phyloP scores from a whole-genome alignment of 345 rosid genomes.

The Eucalyptus sideroxylon region DNA sequence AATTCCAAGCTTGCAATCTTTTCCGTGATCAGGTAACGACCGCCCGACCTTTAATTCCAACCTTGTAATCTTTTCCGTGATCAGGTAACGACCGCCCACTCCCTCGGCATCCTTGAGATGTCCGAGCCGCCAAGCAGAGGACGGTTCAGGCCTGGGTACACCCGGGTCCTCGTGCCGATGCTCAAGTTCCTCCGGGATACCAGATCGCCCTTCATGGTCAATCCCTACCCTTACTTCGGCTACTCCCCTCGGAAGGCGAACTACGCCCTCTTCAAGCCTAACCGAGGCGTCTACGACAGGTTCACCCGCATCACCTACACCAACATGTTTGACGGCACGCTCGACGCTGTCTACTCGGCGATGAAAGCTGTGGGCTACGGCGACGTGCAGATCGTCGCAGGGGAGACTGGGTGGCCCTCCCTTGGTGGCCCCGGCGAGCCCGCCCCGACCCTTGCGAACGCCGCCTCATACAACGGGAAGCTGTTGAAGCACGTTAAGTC shows the following conservation, averaged over 20 bases:
- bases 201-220: conserved; percentile 67
- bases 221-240: conserved; percentile 77
- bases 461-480: conserved; percentile 44
- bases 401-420: conserved; percentile 90
- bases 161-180: conserved; percentile 40
- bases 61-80: neutral
- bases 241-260: conserved; percentile 14
- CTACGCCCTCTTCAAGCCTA: conserved; percentile 42
- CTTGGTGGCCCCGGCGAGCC: conserved; percentile 35
- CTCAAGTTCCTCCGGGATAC: conserved; percentile 54
- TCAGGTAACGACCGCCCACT: conserved; percentile 74
- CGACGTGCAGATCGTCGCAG: conserved; percentile 52
- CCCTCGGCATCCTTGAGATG: conserved; percentile 24
- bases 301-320: conserved; percentile 43
- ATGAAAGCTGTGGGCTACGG: conserved; percentile 62
- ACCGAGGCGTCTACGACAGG: conserved; percentile 36
- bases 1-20: no score
- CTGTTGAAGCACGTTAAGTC: conserved; percentile 19
- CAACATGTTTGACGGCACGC: conserved; percentile 56
- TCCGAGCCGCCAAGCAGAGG: conserved; percentile 48
- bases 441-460: conserved; percentile 32
- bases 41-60: neutral
- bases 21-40: no score
- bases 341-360: conserved; percentile 59
- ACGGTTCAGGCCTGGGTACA: conserved; percentile 33